Percentiles rank a stretch among this genome's conserved stretches.
Evolutionary conservation across 192 early-diverging fungal genomes (phyloP).

Genomic region (Powellomyces hirtus): DNA sequence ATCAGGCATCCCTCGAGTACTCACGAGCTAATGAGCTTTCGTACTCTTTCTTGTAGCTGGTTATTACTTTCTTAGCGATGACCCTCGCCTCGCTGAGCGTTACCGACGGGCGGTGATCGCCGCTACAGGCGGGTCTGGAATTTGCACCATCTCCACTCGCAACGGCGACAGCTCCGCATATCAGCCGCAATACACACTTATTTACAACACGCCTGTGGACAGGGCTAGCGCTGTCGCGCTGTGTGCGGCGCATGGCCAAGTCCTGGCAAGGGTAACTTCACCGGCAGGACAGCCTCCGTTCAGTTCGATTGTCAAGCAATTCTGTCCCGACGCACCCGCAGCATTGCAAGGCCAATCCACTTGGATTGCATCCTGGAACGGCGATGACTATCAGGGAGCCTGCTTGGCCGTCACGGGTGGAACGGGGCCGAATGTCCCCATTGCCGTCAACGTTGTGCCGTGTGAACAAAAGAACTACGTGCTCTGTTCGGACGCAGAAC

Average conservation of each 20-base stretch:
- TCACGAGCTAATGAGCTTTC: background rate
- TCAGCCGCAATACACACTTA: background rate
- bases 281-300: background rate
- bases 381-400: constrained; percentile 3
- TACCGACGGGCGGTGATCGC: background rate
- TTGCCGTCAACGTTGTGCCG: background rate
- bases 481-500: background rate
- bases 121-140: background rate
- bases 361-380: constrained; percentile 12
- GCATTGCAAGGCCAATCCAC: background rate
- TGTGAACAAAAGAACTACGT: constrained; percentile 3
- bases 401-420: background rate
- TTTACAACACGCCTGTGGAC: background rate
- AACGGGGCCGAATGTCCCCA: background rate
- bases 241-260: background rate
- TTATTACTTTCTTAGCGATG: background rate
- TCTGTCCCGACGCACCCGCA: constrained; percentile 4
- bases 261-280: background rate
- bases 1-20: background rate
- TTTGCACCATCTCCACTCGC: background rate
- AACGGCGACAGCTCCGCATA: background rate
- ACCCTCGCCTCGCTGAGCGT: background rate
- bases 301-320: background rate
- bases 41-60: background rate
- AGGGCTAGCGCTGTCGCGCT: background rate